Percentiles rank a stretch among this genome's conserved stretches.
These are phyloP conservation scores for Mortierella sp. DNA, from an alignment of 371 early-diverging fungal species.

Conservation along the genomic window DNA sequence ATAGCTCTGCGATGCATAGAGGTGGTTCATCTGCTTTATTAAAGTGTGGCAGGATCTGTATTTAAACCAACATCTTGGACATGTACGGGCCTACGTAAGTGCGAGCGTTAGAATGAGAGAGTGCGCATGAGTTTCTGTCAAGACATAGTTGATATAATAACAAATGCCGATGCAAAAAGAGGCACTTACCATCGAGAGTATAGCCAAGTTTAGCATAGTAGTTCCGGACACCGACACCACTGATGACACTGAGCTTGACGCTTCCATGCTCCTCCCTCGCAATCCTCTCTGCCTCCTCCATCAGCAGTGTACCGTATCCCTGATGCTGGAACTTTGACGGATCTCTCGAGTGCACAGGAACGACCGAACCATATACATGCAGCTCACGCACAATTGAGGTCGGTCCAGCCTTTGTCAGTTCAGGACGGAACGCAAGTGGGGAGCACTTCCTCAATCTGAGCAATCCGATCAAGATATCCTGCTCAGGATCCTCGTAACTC, in stretches of 20 bases:
- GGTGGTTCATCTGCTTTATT: too few species aligned
- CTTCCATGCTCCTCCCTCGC: slow-evolving; percentile 98
- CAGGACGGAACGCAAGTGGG: slow-evolving; percentile 93
- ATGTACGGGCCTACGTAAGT: slow-evolving; percentile 84
- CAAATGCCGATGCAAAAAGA: background rate
- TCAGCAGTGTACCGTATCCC: slow-evolving; percentile 98
- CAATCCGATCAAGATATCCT: slow-evolving; percentile 98
- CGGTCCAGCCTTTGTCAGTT: slow-evolving; percentile 82
- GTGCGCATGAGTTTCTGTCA: background rate
- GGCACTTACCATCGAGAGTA: slow-evolving; percentile 86
- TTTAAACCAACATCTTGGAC: slow-evolving; percentile 83
- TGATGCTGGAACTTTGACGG: slow-evolving; percentile 99
- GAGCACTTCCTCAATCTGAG: slow-evolving; percentile 97
- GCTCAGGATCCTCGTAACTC: slow-evolving; percentile 98
- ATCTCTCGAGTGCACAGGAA: slow-evolving; percentile 96
- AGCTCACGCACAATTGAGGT: slow-evolving; percentile 98
- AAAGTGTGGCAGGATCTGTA: background rate
- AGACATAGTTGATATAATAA: background rate
- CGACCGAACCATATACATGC: slow-evolving; percentile 99
- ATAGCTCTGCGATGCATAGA: too few species aligned
- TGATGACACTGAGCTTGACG: slow-evolving; percentile 97
- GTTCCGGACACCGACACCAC: slow-evolving; percentile 98
- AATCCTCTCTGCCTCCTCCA: slow-evolving; percentile 99
- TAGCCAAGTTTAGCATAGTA: slow-evolving; percentile 99
- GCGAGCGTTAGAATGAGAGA: background rate